Percentiles rank a stretch among this genome's conserved stretches.
These are phyloP conservation scores for Russula griseocarnosa DNA, from an alignment of 768 basidiomycete species.

Conservation along the genomic window DNA sequence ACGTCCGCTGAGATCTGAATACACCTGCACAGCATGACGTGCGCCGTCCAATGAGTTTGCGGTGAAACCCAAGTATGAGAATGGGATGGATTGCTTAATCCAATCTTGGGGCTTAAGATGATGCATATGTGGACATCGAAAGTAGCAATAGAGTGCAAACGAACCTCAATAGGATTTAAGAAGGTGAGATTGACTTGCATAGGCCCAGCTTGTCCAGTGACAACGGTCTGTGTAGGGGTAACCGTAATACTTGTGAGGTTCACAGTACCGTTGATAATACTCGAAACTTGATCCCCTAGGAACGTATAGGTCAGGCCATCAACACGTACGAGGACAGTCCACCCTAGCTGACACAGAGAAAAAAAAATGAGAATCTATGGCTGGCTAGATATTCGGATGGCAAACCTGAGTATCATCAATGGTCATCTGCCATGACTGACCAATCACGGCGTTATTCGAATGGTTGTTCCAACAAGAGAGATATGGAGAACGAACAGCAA, in stretches of 20 bases:
- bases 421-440: constrained; percentile 27
- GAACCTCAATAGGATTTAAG: constrained; percentile 41
- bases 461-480: constrained; percentile 29
- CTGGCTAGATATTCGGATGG: not conserved
- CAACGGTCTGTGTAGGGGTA: constrained; percentile 38
- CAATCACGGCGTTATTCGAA: constrained; percentile 11
- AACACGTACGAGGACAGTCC: constrained; percentile 17
- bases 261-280: constrained; percentile 5
- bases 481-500: constrained; percentile 33
- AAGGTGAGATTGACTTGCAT: constrained; percentile 40
- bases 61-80: constrained; percentile 38
- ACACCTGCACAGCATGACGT: constrained; percentile 37
- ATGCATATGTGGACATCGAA: not conserved
- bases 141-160: not conserved
- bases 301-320: constrained; percentile 27
- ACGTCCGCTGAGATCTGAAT: constrained; percentile 41
- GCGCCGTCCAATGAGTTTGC: constrained; percentile 35
- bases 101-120: constrained; percentile 35
- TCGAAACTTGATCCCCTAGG: constrained; percentile 16
- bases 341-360: constrained; percentile 18
- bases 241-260: constrained; percentile 31
- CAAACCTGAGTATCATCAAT: constrained; percentile 3
- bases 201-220: constrained; percentile 36
- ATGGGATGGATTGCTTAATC: constrained; percentile 40
- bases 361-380: not conserved